Evolutionary conservation across 176 grass and related monocot species (phyloP), one percentile per base, ranked within the genome.

Genomic region (Carex scoparia): DNA sequence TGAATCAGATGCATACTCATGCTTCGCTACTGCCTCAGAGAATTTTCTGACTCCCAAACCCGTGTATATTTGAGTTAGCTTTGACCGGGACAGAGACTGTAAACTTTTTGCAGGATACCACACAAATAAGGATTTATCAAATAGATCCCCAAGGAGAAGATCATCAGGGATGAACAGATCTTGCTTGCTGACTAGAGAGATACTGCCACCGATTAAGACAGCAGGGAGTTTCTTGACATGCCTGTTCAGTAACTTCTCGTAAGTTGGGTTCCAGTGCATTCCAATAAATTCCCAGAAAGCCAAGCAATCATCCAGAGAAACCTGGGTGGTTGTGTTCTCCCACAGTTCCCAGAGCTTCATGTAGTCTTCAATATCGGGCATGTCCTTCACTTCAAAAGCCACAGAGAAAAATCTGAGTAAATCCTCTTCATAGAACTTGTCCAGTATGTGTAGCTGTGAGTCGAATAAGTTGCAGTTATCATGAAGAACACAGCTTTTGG

Each of bases 111-210:
- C 5, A 80, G 94, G 89, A 30, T 90, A 96, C 94, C 94, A 96
- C 11, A 93, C 84, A 44, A 93, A 93, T 7, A 89, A 2, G 10
- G 89, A 38, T 12, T 91, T 61, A 10, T 82, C 79, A n/a, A 95
- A 95, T 31, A 95, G 70, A 49, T 91, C 89, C 79, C 87, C 84
- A 0, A 91, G 85, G 5, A 91, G 18, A 42, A 95, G 87, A 68
- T 95, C 94, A 53, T 95, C 91, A 4, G 91, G 85, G 66, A 95
- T 89, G 70, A 95, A 93, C 19, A 88, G 79, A 71, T 93, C 84
- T 10, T 66, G 42, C 76, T 89, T 95, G 8, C 16, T 70, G 14
- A 61, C 54, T 1, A 95, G 90, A 6, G 81, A 58, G 13, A 93
- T 93, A 56, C 69, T 88, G 10, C 83, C 84, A 5, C 74, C 42